These are phyloP conservation scores for Persicaria maculosa DNA, from an alignment of 148 eudicot species.

Conservation along the genomic window DNA sequence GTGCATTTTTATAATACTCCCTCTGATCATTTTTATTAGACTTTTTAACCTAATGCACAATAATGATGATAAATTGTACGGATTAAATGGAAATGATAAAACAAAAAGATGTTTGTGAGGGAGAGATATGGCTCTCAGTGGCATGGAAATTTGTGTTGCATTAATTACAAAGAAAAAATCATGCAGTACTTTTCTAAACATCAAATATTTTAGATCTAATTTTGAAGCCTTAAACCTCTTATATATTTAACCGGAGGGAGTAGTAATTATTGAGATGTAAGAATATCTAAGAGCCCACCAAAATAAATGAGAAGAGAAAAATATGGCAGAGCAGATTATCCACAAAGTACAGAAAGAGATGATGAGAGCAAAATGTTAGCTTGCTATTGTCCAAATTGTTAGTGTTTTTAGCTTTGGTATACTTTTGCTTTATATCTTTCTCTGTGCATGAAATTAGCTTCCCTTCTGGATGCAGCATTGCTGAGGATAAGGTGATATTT, in stretches of 20 bases:
- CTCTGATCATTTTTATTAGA: too few species aligned
- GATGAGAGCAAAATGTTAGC: not conserved
- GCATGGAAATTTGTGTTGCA: too few species aligned
- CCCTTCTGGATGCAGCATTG: slow-evolving; percentile 54
- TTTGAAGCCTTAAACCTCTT: too few species aligned
- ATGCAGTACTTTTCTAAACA: too few species aligned
- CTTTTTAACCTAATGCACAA: too few species aligned
- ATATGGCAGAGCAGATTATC: not conserved
- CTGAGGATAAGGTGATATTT: slow-evolving; percentile 91
- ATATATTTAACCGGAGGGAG: too few species aligned
- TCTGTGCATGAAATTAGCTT: not conserved
- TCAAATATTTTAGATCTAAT: too few species aligned
- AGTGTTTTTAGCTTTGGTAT: not conserved
- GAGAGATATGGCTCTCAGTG: too few species aligned
- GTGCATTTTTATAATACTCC: not conserved
- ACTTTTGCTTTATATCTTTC: not conserved
- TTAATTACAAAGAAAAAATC: too few species aligned
- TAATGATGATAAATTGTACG: too few species aligned
- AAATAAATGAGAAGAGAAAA: not conserved
- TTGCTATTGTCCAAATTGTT: not conserved
- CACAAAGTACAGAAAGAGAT: not conserved
- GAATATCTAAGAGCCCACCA: not conserved
- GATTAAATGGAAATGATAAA: too few species aligned
- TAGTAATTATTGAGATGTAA: not conserved
- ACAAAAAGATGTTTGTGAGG: too few species aligned